Conservation (phyloP, 139 green algal species). For the Coelastrella sp. region DNA sequence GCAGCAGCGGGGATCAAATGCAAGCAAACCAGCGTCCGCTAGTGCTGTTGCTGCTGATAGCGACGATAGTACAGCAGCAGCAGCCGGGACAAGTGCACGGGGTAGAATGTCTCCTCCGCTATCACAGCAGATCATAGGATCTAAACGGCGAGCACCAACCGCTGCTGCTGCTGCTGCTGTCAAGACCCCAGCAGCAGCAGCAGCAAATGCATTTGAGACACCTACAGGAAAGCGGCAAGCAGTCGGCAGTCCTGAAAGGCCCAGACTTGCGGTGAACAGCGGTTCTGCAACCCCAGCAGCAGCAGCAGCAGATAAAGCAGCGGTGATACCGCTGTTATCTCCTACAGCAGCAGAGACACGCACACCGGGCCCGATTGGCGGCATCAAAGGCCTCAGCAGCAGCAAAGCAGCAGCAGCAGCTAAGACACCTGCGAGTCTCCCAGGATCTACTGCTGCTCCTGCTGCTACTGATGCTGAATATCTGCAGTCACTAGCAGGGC, state of each 20-base stretch:
- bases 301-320: not conserved
- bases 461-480: slow-evolving; percentile 23
- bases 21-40: not conserved
- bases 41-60: not conserved
- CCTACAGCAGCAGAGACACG: not conserved
- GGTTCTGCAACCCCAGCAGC: not conserved
- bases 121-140: not conserved
- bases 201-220: slow-evolving; percentile 7
- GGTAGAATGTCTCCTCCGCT: slow-evolving; percentile 1
- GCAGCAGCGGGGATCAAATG: not conserved
- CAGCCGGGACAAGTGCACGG: not conserved
- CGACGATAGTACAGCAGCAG: slow-evolving; percentile 12
- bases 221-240: slow-evolving; percentile 26
- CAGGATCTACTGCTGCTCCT: not conserved
- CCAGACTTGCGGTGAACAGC: not conserved
- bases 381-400: not conserved
- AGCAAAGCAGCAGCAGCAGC: not conserved
- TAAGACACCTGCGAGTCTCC: no score
- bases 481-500: not conserved
- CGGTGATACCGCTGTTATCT: not conserved
- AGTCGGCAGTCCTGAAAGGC: not conserved
- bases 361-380: not conserved
- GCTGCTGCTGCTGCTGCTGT: not conserved
- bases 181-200: not conserved
- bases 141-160: not conserved